These are phyloP conservation scores for Fistulinella staudtii DNA, from an alignment of 1,284 basidiomycete species.

Conservation along the genomic window DNA sequence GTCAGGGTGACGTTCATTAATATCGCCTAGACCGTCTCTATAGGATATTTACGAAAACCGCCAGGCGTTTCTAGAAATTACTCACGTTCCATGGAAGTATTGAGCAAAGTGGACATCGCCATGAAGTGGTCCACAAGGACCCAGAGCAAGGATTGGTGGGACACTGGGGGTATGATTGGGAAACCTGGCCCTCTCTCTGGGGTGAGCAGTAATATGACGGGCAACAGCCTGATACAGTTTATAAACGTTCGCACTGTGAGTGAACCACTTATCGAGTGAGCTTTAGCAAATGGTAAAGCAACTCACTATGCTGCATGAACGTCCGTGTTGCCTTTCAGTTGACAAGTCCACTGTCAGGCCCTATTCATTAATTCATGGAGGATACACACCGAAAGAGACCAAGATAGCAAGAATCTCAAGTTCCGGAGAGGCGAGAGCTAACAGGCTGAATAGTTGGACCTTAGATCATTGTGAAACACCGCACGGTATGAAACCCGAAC, in stretches of 20 bases:
- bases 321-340: slow-evolving; percentile 64
- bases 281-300: not conserved
- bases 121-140: slow-evolving; percentile 69
- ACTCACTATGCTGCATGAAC: slow-evolving; percentile 55
- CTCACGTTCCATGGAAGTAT: slow-evolving; percentile 80
- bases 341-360: not conserved
- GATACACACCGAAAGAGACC: slow-evolving; percentile 66
- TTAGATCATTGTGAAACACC: slow-evolving; percentile 13
- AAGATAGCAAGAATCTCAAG: slow-evolving; percentile 76
- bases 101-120: slow-evolving; percentile 78
- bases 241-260: slow-evolving; percentile 65
- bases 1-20: slow-evolving; percentile 72
- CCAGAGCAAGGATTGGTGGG: slow-evolving; percentile 65
- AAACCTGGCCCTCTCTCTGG: slow-evolving; percentile 55
- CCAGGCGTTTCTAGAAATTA: slow-evolving; percentile 12
- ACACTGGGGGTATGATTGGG: slow-evolving; percentile 47
- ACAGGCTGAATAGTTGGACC: slow-evolving; percentile 39
- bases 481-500: slow-evolving; percentile 20
- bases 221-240: slow-evolving; percentile 75
- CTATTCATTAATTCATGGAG: not conserved
- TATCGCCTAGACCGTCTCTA: slow-evolving; percentile 80
- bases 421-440: slow-evolving; percentile 73
- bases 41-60: slow-evolving; percentile 1
- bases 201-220: slow-evolving; percentile 58
- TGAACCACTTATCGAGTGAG: slow-evolving; percentile 19